phyloP scores from a whole-genome alignment of 208 protist genomes.

The Leptomonas pyrrhocoris region DNA sequence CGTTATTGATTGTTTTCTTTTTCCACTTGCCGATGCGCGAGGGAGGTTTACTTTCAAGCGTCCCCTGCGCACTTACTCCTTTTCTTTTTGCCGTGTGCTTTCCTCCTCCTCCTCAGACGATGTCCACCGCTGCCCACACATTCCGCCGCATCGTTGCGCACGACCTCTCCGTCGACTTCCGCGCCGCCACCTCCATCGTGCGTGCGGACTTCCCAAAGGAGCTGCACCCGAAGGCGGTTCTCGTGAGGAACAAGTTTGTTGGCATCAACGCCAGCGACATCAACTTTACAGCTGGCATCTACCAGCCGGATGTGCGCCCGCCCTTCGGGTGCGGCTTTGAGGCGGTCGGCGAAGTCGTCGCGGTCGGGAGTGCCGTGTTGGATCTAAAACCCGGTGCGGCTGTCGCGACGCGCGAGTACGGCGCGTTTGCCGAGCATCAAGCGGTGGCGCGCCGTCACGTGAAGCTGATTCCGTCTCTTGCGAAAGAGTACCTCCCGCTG shows the following conservation, averaged over 20 bases:
- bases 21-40: too few species aligned
- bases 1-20: not conserved
- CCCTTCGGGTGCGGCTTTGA: slow-evolving; percentile 91
- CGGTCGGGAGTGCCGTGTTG: slow-evolving; percentile 42
- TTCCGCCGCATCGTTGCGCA: slow-evolving; percentile 72
- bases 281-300: slow-evolving; percentile 87
- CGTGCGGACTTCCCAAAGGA: slow-evolving; percentile 31
- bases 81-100: not conserved
- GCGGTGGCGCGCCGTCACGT: slow-evolving; percentile 52
- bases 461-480: slow-evolving; percentile 51
- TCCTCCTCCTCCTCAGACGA: not conserved
- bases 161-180: slow-evolving; percentile 74
- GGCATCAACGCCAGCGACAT: slow-evolving; percentile 92
- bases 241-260: slow-evolving; percentile 79
- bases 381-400: slow-evolving; percentile 51
- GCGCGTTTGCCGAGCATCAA: slow-evolving; percentile 85
- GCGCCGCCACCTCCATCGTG: slow-evolving; percentile 56
- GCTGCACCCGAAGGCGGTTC: slow-evolving; percentile 64
- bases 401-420: slow-evolving; percentile 80
- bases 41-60: too few species aligned
- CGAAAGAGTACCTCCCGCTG: slow-evolving; percentile 69
- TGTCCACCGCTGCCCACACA: slow-evolving; percentile 21
- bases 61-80: too few species aligned
- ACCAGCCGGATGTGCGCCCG: slow-evolving; percentile 70
- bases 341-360: slow-evolving; percentile 80